Conservation (phyloP, 306 rosid genomes). For the Dryas octopetala region DNA sequence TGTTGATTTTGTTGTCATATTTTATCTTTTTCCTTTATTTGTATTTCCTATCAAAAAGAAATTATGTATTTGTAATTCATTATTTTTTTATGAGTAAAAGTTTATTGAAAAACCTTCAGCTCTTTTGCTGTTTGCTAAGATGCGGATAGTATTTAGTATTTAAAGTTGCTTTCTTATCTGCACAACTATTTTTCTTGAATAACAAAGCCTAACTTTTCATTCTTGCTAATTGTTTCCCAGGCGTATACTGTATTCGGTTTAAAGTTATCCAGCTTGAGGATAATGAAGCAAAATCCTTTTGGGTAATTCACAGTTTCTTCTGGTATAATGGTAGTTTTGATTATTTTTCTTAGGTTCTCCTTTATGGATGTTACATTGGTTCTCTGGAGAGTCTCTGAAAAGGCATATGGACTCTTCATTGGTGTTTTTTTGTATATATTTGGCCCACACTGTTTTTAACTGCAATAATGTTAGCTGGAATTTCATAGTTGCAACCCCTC, state of each 20-base stretch:
- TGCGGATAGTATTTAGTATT: neutral
- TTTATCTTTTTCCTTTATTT: neutral
- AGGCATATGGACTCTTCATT: neutral
- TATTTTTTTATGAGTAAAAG: neutral
- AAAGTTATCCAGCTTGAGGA: conserved; percentile 76
- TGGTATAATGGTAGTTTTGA: conserved; percentile 12
- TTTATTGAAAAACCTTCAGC: neutral
- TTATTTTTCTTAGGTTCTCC: neutral
- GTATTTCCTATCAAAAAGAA: neutral
- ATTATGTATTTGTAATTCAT: neutral
- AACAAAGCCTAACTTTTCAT: neutral
- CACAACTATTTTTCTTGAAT: neutral
- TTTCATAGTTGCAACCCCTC: neutral
- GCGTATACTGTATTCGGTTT: conserved; percentile 66
- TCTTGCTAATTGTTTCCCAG: conserved; percentile 47
- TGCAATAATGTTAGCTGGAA: neutral
- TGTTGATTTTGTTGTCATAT: too few relatives aligned
- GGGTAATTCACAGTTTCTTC: conserved; percentile 53
- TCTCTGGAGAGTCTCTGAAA: neutral
- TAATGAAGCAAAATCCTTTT: conserved; percentile 68
- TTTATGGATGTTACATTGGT: neutral
- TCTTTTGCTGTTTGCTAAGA: neutral
- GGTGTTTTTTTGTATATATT: neutral
- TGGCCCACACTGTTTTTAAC: neutral
- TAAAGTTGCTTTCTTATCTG: neutral